A percentile compares a stretch with the other conserved stretches of the same genome.
Conservation (phyloP, 305 asterid genomes). For the Plantago rigida region DNA sequence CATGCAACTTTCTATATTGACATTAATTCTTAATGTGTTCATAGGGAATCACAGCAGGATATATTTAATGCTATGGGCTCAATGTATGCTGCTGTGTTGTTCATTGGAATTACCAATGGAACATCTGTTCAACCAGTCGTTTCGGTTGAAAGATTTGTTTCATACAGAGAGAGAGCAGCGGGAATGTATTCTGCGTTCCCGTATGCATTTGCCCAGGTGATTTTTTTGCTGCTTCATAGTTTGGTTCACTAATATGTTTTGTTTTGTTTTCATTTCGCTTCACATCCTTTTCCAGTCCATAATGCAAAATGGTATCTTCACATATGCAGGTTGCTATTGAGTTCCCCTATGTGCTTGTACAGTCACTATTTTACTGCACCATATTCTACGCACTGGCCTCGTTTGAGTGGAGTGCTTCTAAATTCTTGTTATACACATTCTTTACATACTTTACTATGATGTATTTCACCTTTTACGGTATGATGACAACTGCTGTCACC, state of each 20-base stretch:
- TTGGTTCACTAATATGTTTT: slow-evolving; percentile 9
- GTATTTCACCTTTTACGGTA: slow-evolving; percentile 89
- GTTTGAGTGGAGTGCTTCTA: slow-evolving; percentile 64
- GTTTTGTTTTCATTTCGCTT: background rate
- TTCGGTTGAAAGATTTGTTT: slow-evolving; percentile 88
- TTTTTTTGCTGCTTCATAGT: slow-evolving; percentile 20
- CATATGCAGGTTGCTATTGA: slow-evolving; percentile 71
- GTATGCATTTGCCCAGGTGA: slow-evolving; percentile 88
- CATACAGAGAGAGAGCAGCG: slow-evolving; percentile 90
- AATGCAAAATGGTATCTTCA: slow-evolving; percentile 10
- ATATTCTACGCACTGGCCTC: slow-evolving; percentile 78
- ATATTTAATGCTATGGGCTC: slow-evolving; percentile 94
- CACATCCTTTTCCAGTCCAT: slow-evolving; percentile 2
- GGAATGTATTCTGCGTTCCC: slow-evolving; percentile 93
- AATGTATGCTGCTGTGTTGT: slow-evolving; percentile 77
- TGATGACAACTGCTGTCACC: slow-evolving; percentile 95
- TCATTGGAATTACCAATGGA: slow-evolving; percentile 71
- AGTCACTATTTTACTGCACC: slow-evolving; percentile 56
- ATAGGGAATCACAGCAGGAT: slow-evolving; percentile 77
- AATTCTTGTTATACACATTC: slow-evolving; percentile 63
- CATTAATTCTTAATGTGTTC: slow-evolving; percentile 24
- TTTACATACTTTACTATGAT: slow-evolving; percentile 78
- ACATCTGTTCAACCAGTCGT: slow-evolving; percentile 92
- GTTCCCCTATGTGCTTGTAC: slow-evolving; percentile 75
- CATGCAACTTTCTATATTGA: slow-evolving; percentile 15